These are phyloP conservation scores for Tinospora cordifolia DNA, from an alignment of 164 flowering plant genomes.

Conservation along the genomic window DNA sequence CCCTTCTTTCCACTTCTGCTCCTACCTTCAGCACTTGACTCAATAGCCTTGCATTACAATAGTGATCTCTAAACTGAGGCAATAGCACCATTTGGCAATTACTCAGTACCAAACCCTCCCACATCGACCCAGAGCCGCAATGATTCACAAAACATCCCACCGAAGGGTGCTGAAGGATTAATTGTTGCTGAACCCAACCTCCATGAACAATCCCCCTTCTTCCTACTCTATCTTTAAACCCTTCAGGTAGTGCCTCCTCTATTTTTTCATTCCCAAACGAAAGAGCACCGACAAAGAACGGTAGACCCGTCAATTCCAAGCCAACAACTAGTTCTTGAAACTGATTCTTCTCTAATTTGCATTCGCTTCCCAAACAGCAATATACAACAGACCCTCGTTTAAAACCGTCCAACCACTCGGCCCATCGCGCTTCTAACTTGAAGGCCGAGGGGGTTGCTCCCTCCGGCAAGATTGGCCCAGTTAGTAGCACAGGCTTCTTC, in stretches of 20 bases:
- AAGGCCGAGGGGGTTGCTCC: too few species aligned
- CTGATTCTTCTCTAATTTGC: conserved; percentile 6
- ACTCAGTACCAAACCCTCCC: conserved; percentile 32
- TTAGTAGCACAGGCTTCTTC: conserved; percentile 14
- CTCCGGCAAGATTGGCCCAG: conserved; percentile 10
- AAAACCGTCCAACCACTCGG: conserved; percentile 13
- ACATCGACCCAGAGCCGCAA: conserved; percentile 41
- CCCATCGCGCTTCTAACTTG: conserved; percentile 12
- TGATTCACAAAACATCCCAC: conserved; percentile 55
- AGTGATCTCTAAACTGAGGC: conserved; percentile 37
- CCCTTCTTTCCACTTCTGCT: conserved; percentile 41
- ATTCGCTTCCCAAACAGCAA: conserved; percentile 19
- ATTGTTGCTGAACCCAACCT: conserved; percentile 21
- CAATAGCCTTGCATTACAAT: conserved; percentile 37
- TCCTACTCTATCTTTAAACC: conserved; percentile 17
- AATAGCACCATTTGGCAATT: conserved; percentile 42
- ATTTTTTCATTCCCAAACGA: not conserved
- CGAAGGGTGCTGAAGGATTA: conserved; percentile 32
- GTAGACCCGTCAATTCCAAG: conserved; percentile 15
- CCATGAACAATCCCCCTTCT: conserved; percentile 14
- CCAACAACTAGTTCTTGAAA: conserved; percentile 16
- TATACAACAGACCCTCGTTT: conserved; percentile 11
- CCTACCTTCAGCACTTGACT: conserved; percentile 31
- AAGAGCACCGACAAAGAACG: conserved; percentile 12
- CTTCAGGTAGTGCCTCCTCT: conserved; percentile 11